Evolutionary conservation across 805 yeast genomes (phyloP), one percentile per base, ranked within the genome.

Genomic region (Candida easanensis): DNA sequence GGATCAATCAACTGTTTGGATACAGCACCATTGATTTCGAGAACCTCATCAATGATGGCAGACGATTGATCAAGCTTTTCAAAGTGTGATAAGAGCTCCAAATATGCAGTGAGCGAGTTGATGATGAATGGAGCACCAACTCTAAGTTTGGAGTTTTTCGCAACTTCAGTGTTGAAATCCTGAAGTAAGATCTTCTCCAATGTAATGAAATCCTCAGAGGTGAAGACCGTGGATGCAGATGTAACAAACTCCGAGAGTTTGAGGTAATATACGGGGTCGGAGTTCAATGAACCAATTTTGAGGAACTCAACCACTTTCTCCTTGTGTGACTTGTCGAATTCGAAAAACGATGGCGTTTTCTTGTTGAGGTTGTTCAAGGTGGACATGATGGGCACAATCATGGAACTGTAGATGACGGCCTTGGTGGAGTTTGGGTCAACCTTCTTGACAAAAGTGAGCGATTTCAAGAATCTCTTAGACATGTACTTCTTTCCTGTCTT

Each of bases 261-360:
- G 6, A 46, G 44, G 50, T 77, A 84, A 54, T 79, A 82, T 0
- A 63, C 49, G 0, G 80, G 73, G 22, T 68, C 64, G 39, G 85
- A 78, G 38, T 69, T 70, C 36, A 81, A 67, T 2, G 78, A 76
- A 0, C 88, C 84, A 13, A 79, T 48, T 11, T 64, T 64, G 17
- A 84, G 51, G 48, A 81, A 72, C 0, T 64, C 71, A 1, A 67
- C 36, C 10, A 84, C 54, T 45, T 70, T 71, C 3, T 68, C 69
- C 15, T 69, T 67, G 1, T 79, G 50, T 4, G 64, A 63, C 43
- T 82, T 82, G 17, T 66, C 70, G 50, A 73, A 75, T 4, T 69
- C 62, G 82, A 88, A 82, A 37, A 83, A 67, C 22, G 68, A 73
- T 15, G 71, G 66, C 48, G 77, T 74, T 33, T 69, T 61, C n/a